Evolutionary conservation across 2,329 filamentous ascomycete genomes (phyloP).

Genomic region (Claviceps purpurea): DNA sequence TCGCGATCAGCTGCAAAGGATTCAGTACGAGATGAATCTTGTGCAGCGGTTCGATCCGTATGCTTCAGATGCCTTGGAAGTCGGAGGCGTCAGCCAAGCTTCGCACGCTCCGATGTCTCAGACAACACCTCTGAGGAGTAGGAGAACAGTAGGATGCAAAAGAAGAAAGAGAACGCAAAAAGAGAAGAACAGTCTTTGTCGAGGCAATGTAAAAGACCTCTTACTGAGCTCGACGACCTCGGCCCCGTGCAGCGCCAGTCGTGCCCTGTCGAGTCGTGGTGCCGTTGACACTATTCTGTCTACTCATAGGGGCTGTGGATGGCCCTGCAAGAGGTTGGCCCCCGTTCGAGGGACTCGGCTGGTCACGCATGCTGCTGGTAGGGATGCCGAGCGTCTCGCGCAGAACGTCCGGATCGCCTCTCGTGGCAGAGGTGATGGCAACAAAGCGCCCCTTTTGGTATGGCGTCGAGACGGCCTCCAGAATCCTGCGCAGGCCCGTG

Average conservation of each 20-base stretch:
- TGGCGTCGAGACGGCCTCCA: conserved; percentile 40
- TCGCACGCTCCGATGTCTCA: conserved; percentile 11
- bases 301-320: conserved; percentile 36
- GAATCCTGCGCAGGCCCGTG: conserved; percentile 38
- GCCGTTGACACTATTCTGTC: conserved; percentile 41
- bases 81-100: conserved; percentile 49
- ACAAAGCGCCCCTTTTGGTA: conserved; percentile 34
- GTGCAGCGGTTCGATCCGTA: conserved; percentile 80
- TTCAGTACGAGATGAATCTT: conserved; percentile 78
- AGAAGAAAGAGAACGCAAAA: not conserved
- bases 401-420: conserved; percentile 35
- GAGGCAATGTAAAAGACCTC: not conserved
- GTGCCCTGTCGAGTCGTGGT: conserved; percentile 44
- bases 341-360: conserved; percentile 18
- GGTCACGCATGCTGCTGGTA: conserved; percentile 28
- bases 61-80: conserved; percentile 49
- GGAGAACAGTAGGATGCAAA: not conserved
- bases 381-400: conserved; percentile 37
- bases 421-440: conserved; percentile 31
- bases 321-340: conserved; percentile 6
- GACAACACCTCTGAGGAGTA: too few species aligned
- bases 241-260: conserved; percentile 35
- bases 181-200: not conserved
- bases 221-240: conserved; percentile 21
- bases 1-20: conserved; percentile 74